Percentiles rank a stretch among this genome's conserved stretches.
Conservation (phyloP, 2,329 filamentous ascomycete species). For the Neonectria magnoliae region DNA sequence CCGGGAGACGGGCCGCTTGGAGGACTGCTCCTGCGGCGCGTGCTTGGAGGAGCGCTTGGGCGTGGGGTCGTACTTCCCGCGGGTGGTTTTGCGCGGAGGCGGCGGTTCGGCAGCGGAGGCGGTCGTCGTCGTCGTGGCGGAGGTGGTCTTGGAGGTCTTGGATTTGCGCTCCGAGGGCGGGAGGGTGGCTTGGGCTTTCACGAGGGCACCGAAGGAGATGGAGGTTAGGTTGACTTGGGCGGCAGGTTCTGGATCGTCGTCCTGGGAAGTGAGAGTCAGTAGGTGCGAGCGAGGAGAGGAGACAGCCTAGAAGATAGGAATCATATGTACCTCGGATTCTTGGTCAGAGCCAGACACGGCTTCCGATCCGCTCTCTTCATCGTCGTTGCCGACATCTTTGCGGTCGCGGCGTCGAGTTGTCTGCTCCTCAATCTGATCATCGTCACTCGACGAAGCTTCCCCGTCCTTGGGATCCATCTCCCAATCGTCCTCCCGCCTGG, state of each 20-base stretch:
- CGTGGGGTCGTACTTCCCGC: constrained; percentile 40
- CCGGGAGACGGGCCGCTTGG: constrained; percentile 84
- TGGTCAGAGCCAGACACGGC: constrained; percentile 39
- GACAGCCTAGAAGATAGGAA: not conserved
- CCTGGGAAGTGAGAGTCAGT: constrained; percentile 30
- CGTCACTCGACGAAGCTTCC: constrained; percentile 41
- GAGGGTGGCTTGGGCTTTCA: constrained; percentile 82
- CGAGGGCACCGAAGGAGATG: constrained; percentile 90
- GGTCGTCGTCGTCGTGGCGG: constrained; percentile 35
- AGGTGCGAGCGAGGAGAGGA: not conserved
- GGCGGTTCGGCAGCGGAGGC: constrained; percentile 43
- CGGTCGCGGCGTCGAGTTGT: constrained; percentile 38
- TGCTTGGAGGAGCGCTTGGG: constrained; percentile 76
- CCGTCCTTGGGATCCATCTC: constrained; percentile 51
- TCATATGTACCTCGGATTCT: constrained; percentile 40
- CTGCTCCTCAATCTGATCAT: constrained; percentile 47
- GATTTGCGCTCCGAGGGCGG: constrained; percentile 45
- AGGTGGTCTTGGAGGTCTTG: constrained; percentile 32
- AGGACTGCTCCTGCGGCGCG: constrained; percentile 84
- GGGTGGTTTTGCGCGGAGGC: constrained; percentile 49
- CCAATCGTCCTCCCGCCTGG: constrained; percentile 56
- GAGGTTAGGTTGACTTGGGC: constrained; percentile 59
- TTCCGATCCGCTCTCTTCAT: constrained; percentile 38
- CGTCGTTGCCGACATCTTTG: constrained; percentile 44
- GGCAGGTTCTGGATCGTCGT: constrained; percentile 41